Percentiles rank a stretch among this genome's conserved stretches.
These are phyloP conservation scores for Theileria equi DNA, from an alignment of 169 alveolate genomes.

Conservation along the genomic window DNA sequence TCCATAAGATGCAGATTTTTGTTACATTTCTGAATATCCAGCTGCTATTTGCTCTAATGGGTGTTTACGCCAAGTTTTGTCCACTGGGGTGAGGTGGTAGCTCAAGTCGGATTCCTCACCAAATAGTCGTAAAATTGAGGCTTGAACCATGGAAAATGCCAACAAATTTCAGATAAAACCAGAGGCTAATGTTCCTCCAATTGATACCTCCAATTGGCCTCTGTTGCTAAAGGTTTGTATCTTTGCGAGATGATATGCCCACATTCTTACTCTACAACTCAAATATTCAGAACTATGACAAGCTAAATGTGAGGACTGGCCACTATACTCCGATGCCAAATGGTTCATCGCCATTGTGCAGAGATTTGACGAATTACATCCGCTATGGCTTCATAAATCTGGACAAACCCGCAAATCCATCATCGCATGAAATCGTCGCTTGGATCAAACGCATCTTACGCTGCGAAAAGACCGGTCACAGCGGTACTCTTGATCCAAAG, in stretches of 20 bases:
- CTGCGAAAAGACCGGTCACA: constrained; percentile 99
- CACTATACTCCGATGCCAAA: constrained; percentile 99
- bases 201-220: constrained; percentile 96
- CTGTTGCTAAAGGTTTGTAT: constrained; percentile 82
- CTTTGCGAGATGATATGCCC: too few relatives aligned
- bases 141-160: constrained; percentile 3
- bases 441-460: constrained; percentile 98
- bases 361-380: constrained; percentile 92
- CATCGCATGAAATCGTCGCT: constrained; percentile 99
- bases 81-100: neutral
- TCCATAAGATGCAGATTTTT: too few relatives aligned
- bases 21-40: too few relatives aligned
- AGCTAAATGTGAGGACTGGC: constrained; percentile 93
- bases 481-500: constrained; percentile 99
- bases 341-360: constrained; percentile 97
- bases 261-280: too few relatives aligned
- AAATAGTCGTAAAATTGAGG: neutral
- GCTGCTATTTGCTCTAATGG: too few relatives aligned
- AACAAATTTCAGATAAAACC: constrained; percentile 51
- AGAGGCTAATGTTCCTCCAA: constrained; percentile 75
- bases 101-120: neutral
- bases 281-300: constrained; percentile 92
- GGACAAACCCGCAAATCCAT: constrained; percentile 99
- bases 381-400: constrained; percentile 97
- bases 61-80: too few relatives aligned